A percentile compares a stretch with the other conserved stretches of the same genome.
Conservation (phyloP, 805 yeast species). For the Tetrapisispora iriomotensis region DNA sequence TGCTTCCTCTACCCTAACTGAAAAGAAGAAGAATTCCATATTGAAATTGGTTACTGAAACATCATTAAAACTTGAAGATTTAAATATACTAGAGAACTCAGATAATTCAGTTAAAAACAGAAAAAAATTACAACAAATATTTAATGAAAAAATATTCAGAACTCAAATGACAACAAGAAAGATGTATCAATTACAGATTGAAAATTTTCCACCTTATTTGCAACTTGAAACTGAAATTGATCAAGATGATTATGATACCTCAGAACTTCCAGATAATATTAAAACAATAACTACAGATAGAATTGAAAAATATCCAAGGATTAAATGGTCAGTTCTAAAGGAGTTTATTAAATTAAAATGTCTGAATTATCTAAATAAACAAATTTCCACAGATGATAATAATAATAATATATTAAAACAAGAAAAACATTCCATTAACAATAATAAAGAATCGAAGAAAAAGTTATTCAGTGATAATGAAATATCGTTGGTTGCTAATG, state of each 20-base stretch:
- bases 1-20: neutral
- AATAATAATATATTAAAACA: no score
- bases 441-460: neutral
- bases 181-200: constrained; percentile 26
- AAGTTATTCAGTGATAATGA: neutral
- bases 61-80: neutral
- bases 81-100: constrained; percentile 1
- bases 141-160: constrained; percentile 27
- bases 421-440: neutral
- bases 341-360: constrained; percentile 30
- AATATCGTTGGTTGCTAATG: constrained; percentile 1
- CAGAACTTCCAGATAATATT: neutral
- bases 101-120: constrained; percentile 1
- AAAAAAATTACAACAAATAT: constrained; percentile 23
- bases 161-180: constrained; percentile 29
- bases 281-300: constrained; percentile 12
- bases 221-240: constrained; percentile 15
- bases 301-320: constrained; percentile 22
- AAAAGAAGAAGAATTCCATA: constrained; percentile 3
- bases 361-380: constrained; percentile 17
- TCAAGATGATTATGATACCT: neutral
- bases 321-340: constrained; percentile 32
- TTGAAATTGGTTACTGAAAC: constrained; percentile 4
- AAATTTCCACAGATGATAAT: neutral
- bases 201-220: constrained; percentile 28